These are phyloP conservation scores for Annulohypoxylon bovei DNA, from an alignment of 495 filamentous ascomycete genomes.

Conservation along the genomic window DNA sequence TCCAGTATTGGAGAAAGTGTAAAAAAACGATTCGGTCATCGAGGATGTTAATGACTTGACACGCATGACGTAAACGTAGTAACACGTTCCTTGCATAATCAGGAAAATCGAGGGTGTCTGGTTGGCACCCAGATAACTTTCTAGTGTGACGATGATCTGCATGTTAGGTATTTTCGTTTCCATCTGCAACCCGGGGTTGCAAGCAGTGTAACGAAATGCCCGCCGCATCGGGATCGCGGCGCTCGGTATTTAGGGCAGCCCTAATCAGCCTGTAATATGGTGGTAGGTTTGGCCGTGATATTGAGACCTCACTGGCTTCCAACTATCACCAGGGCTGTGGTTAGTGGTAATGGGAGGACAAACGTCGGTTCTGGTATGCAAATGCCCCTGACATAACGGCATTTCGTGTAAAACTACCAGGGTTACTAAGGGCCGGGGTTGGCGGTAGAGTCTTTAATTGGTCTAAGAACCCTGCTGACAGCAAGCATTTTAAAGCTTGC, in stretches of 20 bases:
- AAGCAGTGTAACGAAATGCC: slow-evolving; percentile 31
- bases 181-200: neutral
- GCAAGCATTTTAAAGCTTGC: slow-evolving; percentile 14
- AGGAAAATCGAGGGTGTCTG: slow-evolving; percentile 34
- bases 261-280: slow-evolving; percentile 15
- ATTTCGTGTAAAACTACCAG: slow-evolving; percentile 22
- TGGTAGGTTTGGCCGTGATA: neutral
- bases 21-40: neutral
- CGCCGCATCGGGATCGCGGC: slow-evolving; percentile 17
- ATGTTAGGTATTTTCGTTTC: slow-evolving; percentile 5
- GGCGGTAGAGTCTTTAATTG: slow-evolving; percentile 25
- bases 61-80: slow-evolving; percentile 23
- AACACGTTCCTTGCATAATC: slow-evolving; percentile 33
- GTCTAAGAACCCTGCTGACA: slow-evolving; percentile 17
- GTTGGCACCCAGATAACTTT: slow-evolving; percentile 24
- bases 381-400: slow-evolving; percentile 16
- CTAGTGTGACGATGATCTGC: slow-evolving; percentile 17
- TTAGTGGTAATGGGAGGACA: neutral
- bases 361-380: slow-evolving; percentile 3
- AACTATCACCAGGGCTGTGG: slow-evolving; percentile 9
- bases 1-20: neutral
- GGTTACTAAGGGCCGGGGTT: slow-evolving; percentile 17
- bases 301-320: slow-evolving; percentile 1
- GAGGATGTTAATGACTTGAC: slow-evolving; percentile 13
- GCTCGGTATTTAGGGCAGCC: slow-evolving; percentile 3